Conservation (phyloP, 768 basidiomycete genomes). For the Suillus plorans region DNA sequence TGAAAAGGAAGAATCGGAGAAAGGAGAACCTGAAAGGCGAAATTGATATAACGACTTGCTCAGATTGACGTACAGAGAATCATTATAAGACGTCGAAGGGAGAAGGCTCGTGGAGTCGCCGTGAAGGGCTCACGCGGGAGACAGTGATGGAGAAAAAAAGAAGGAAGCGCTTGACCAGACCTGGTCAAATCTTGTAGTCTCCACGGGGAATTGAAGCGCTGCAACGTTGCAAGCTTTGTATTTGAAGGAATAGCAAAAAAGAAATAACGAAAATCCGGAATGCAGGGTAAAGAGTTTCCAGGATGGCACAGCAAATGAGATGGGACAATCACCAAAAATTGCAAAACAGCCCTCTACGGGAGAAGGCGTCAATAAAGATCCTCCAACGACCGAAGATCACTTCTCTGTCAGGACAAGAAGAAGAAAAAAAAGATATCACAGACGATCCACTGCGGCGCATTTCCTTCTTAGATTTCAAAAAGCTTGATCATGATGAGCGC, state of each 20-base stretch:
- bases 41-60: slow-evolving; percentile 29
- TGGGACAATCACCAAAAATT: slow-evolving; percentile 4
- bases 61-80: slow-evolving; percentile 38
- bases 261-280: slow-evolving; percentile 32
- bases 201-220: slow-evolving; percentile 9
- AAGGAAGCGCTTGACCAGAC: slow-evolving; percentile 20
- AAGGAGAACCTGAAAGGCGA: slow-evolving; percentile 28
- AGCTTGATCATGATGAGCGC: background rate
- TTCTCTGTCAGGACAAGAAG: slow-evolving; percentile 3
- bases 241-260: slow-evolving; percentile 18
- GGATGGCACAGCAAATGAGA: slow-evolving; percentile 7
- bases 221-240: slow-evolving; percentile 17
- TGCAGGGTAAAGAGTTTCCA: slow-evolving; percentile 15
- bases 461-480: background rate
- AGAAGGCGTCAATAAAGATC: slow-evolving; percentile 9
- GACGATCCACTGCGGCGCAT: slow-evolving; percentile 11
- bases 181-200: slow-evolving; percentile 3
- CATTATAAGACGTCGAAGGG: slow-evolving; percentile 14
- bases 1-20: slow-evolving; percentile 33
- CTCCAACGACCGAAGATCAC: slow-evolving; percentile 11
- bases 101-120: slow-evolving; percentile 23
- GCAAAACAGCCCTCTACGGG: background rate
- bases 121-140: slow-evolving; percentile 20
- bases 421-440: slow-evolving; percentile 12
- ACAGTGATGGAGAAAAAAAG: slow-evolving; percentile 11